Evolutionary conservation across 306 rosid species (phyloP), one percentile per base, ranked within the genome.

Genomic region (Sicyos baderoa): DNA sequence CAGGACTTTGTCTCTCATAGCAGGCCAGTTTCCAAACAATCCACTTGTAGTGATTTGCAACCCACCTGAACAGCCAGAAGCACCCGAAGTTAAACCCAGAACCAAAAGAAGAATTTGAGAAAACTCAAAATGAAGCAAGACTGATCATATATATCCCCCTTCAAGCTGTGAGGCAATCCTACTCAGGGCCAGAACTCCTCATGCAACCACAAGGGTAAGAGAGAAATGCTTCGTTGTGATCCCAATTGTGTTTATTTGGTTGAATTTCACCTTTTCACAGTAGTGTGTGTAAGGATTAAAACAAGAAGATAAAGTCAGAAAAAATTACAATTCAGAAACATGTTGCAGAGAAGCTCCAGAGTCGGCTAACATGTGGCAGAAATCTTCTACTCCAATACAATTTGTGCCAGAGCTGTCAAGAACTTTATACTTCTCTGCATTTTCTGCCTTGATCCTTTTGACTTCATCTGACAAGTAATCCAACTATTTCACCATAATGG

Each of bases 1-100:
- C 77, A 21, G 91, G 74, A 80, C 77, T 69, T 77, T 77, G 84
- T 81, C 95, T 83, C 77, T 84, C 96, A 48, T 92, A 89, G 76
- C 91, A 89, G 71, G 93, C 93, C 74, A 92, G 81, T 77, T 92
- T 92, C 98, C 98, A 92, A 63, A 89, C 86, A 77, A 89, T 85
- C 98, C 96, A 89, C 76, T 84, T 87, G 89, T 83, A 89, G 81
- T 89, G 98, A 84, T 89, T 92, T 21, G 53, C 70, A 70, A 87
- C 93, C 98, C 98, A 92, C 83, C 98, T 92, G 68, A 50, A 83
- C 55, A 72, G 63, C 70, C 76, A 63, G 69, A 35, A 76, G 49
- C 49, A 45, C 71, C n/a, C 18, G 18, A 78, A 77, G 63, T 70
- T 35, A 70, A 32, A 50, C 12, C 49, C 47, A 42, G 7, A 72